phyloP scores from a whole-genome alignment of 2,329 filamentous ascomycete genomes.

The Xylariaceae sp. region DNA sequence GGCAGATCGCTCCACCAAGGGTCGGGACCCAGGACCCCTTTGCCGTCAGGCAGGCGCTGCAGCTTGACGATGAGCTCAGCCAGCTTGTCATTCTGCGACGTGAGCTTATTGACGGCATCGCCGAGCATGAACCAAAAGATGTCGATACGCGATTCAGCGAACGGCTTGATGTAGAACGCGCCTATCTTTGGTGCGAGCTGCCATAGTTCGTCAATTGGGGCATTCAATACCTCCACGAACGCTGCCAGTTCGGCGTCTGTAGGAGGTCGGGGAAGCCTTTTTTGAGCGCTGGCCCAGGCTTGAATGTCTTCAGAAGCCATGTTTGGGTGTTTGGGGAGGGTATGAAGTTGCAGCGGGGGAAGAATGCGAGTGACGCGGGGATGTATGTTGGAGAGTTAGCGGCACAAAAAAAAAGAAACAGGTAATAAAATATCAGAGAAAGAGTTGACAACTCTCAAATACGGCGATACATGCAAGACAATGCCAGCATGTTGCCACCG shows the following conservation, averaged over 20 bases:
- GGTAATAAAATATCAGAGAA: no score
- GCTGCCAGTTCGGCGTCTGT: conserved; percentile 11
- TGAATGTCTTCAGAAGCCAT: conserved; percentile 14
- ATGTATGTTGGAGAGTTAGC: no score
- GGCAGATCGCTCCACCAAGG: conserved; percentile 17
- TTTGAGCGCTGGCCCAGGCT: conserved; percentile 11
- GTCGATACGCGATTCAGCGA: conserved; percentile 12
- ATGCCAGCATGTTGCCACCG: no score
- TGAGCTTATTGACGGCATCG: conserved; percentile 15
- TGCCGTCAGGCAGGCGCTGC: conserved; percentile 17
- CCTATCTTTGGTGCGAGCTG: conserved; percentile 9
- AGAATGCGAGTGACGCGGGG: no score
- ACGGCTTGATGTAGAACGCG: conserved; percentile 12
- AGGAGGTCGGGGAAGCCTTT: conserved; percentile 9
- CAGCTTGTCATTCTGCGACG: conserved; percentile 19
- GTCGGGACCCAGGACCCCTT: conserved; percentile 12
- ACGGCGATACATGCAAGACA: no score
- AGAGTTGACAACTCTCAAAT: no score
- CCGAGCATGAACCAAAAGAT: conserved; percentile 15
- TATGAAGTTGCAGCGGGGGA: no score
- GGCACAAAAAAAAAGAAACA: no score
- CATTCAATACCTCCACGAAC: conserved; percentile 10
- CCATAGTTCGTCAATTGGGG: conserved; percentile 7
- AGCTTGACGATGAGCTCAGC: conserved; percentile 15
- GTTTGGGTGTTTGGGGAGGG: neutral